Evolutionary conservation across 768 basidiomycete genomes (phyloP).

Genomic region (Collybia sp.): DNA sequence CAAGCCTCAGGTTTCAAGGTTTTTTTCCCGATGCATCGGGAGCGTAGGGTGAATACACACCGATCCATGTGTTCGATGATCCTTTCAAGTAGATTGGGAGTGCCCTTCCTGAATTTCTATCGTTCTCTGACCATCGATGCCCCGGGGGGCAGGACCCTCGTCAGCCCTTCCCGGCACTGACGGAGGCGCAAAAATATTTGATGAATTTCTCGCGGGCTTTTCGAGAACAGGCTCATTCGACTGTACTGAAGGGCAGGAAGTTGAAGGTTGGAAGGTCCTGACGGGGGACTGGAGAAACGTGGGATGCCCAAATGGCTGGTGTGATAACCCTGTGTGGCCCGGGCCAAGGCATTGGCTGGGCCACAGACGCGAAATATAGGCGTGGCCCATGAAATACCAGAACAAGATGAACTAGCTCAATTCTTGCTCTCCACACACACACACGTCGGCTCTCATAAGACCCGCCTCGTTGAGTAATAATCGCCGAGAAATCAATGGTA

Average conservation of each 20-base stretch:
- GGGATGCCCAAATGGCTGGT: slow-evolving; percentile 46
- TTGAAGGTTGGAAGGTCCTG: slow-evolving; percentile 29
- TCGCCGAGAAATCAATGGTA: no score
- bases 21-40: no score
- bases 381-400: slow-evolving; percentile 32
- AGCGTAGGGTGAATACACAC: not conserved
- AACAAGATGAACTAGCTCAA: no score
- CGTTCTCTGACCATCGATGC: slow-evolving; percentile 31
- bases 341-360: slow-evolving; percentile 24
- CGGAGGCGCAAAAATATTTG: slow-evolving; percentile 32
- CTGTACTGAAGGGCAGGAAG: slow-evolving; percentile 31
- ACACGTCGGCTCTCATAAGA: no score
- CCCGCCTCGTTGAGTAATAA: no score
- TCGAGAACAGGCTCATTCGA: slow-evolving; percentile 25
- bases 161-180: slow-evolving; percentile 36
- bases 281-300: slow-evolving; percentile 35
- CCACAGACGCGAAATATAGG: slow-evolving; percentile 39
- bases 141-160: slow-evolving; percentile 21
- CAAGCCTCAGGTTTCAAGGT: no score
- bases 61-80: not conserved
- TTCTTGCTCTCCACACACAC: no score
- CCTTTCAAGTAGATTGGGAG: slow-evolving; percentile 31
- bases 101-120: slow-evolving; percentile 40
- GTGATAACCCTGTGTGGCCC: slow-evolving; percentile 42
- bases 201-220: slow-evolving; percentile 28